Evolutionary conservation across 192 early-diverging fungal genomes (phyloP).

Genomic region (Ambispora gerdemannii): DNA sequence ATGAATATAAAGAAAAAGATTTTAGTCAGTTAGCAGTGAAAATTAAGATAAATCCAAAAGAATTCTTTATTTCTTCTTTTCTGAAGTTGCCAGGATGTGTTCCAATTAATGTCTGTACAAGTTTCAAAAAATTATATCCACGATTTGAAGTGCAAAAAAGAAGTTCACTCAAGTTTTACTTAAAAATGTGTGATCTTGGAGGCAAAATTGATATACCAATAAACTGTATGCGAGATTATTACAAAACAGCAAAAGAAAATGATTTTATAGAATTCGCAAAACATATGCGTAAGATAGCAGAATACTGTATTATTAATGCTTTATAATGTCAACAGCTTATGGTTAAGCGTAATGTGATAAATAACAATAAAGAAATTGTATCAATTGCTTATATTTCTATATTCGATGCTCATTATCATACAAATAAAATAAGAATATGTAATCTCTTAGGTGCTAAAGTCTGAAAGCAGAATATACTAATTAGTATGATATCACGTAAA

Average conservation of each 20-base stretch:
- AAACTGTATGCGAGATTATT: conserved; percentile 12
- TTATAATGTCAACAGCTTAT: conserved; percentile 11
- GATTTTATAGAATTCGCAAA: neutral
- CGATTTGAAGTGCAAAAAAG: conserved; percentile 15
- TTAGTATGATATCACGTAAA: conserved; percentile 16
- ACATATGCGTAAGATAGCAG: conserved; percentile 6
- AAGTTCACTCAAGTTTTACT: conserved; percentile 26
- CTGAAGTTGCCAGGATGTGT: conserved; percentile 5
- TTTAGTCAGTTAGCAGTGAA: conserved; percentile 14
- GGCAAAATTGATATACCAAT: conserved; percentile 21
- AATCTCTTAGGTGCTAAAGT: no score
- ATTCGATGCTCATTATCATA: no score
- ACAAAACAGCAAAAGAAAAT: conserved; percentile 15
- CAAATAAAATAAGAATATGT: no score
- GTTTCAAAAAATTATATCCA: conserved; percentile 23
- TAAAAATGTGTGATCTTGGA: conserved; percentile 15
- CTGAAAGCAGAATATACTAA: conserved; percentile 19
- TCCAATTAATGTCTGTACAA: conserved; percentile 12
- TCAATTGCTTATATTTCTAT: conserved; percentile 17
- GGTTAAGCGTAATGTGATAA: conserved; percentile 15
- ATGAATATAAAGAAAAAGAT: conserved; percentile 19
- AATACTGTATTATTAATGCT: conserved; percentile 9
- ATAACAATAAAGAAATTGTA: neutral
- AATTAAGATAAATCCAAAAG: conserved; percentile 13
- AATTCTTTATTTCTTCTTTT: conserved; percentile 18